Evolutionary conservation across 495 filamentous ascomycete genomes (phyloP).

Genomic region (Neurospora tetraspora): DNA sequence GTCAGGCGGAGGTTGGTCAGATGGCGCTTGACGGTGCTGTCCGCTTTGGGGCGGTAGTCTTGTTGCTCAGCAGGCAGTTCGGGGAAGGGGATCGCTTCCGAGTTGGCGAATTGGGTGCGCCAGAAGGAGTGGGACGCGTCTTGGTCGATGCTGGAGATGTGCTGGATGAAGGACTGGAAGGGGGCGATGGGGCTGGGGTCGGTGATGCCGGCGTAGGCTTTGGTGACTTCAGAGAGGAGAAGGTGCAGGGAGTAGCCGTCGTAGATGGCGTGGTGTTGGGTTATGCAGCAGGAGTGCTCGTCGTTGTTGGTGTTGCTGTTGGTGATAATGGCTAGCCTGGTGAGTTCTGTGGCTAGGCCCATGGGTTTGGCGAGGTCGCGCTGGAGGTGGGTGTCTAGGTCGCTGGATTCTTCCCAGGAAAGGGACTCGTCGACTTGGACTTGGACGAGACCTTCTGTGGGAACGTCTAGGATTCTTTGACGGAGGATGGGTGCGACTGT

Average conservation of each 20-base stretch:
- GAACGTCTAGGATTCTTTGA: conserved; percentile 47
- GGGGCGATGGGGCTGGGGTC: conserved; percentile 10
- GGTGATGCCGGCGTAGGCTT: conserved; percentile 3
- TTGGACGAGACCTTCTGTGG: conserved; percentile 12
- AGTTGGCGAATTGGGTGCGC: not conserved
- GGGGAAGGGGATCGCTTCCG: conserved; percentile 10
- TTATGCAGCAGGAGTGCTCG: conserved; percentile 34
- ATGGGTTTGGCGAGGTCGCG: not conserved
- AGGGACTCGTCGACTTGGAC: not conserved
- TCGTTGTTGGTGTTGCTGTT: not conserved
- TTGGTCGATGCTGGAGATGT: conserved; percentile 16
- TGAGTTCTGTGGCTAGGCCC: conserved; percentile 3
- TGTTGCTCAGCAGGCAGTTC: conserved; percentile 2
- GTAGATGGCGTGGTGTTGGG: conserved; percentile 54
- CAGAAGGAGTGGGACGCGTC: not conserved
- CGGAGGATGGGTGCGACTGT: conserved; percentile 42
- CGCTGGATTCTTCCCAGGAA: not conserved
- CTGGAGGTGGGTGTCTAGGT: not conserved
- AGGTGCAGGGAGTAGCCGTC: conserved; percentile 51
- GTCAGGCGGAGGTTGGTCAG: conserved; percentile 1
- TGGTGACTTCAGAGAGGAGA: conserved; percentile 3
- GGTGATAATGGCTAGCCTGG: conserved; percentile 14
- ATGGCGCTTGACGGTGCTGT: not conserved
- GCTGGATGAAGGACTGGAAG: conserved; percentile 34
- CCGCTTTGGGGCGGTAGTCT: not conserved